phyloP scores from a whole-genome alignment of 2,329 filamentous ascomycete genomes.

The Curvularia lunata region DNA sequence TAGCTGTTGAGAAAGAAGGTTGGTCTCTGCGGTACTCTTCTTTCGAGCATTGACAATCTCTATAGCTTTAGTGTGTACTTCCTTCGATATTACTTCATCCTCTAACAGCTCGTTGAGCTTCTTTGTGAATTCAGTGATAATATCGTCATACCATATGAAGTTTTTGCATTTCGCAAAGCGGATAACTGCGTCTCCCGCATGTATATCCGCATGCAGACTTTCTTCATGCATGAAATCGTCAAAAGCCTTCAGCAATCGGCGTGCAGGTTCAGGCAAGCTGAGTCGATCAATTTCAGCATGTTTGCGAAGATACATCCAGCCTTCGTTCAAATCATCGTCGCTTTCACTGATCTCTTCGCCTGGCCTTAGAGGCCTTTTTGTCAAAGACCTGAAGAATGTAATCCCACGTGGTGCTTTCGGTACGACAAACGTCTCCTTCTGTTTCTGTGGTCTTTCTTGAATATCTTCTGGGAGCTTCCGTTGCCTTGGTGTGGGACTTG shows the following conservation, averaged over 20 bases:
- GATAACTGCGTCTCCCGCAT: slow-evolving; percentile 48
- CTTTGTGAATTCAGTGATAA: slow-evolving; percentile 35
- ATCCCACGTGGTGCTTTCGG: slow-evolving; percentile 45
- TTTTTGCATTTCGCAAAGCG: slow-evolving; percentile 45
- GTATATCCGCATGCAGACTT: slow-evolving; percentile 39
- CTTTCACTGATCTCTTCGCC: slow-evolving; percentile 53
- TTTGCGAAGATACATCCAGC: slow-evolving; percentile 46
- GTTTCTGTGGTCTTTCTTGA: slow-evolving; percentile 15
- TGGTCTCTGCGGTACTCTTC: not conserved
- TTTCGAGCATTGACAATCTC: slow-evolving; percentile 13
- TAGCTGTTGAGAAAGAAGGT: slow-evolving; percentile 10
- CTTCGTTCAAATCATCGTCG: slow-evolving; percentile 52
- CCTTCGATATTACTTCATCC: slow-evolving; percentile 37
- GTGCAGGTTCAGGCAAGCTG: slow-evolving; percentile 19
- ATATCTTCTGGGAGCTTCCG: slow-evolving; percentile 29
- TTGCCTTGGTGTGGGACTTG: not conserved
- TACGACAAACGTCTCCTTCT: slow-evolving; percentile 41
- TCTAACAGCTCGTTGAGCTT: slow-evolving; percentile 44
- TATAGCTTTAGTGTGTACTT: slow-evolving; percentile 27
- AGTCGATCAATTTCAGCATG: slow-evolving; percentile 27
- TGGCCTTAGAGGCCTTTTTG: slow-evolving; percentile 48
- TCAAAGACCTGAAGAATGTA: slow-evolving; percentile 49
- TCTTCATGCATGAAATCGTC: slow-evolving; percentile 50
- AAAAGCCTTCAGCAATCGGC: slow-evolving; percentile 46
- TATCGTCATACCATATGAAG: slow-evolving; percentile 28